Evolutionary conservation across 306 rosid species (phyloP).

Genomic region (Casuarina glauca): DNA sequence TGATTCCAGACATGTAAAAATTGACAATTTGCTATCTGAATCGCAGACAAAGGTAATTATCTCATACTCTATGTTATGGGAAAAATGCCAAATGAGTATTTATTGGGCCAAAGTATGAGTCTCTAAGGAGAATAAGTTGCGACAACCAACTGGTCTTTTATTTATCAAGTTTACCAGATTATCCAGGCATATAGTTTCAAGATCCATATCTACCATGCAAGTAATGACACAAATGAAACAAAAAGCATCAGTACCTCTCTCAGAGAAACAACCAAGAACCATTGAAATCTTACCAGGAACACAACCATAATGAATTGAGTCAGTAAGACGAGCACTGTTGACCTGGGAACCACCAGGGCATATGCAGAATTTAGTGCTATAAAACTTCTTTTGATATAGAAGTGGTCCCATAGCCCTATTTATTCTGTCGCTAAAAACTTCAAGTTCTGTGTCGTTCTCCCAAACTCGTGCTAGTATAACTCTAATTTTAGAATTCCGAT

Average conservation of each 20-base stretch:
- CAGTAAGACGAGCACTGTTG: constrained; percentile 93
- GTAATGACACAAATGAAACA: not conserved
- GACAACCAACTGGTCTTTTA: not conserved
- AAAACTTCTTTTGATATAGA: constrained; percentile 84
- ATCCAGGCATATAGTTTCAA: not conserved
- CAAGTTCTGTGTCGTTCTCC: constrained; percentile 97
- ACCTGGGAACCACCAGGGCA: constrained; percentile 99
- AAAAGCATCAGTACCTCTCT: not conserved
- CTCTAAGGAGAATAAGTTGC: not conserved
- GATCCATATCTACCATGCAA: not conserved
- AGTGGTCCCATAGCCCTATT: constrained; percentile 82
- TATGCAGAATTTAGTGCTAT: constrained; percentile 80
- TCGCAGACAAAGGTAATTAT: not conserved
- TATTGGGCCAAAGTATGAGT: not conserved
- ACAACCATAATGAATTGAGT: constrained; percentile 97
- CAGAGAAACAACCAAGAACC: constrained; percentile 1
- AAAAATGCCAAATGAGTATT: not conserved
- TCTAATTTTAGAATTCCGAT: constrained; percentile 92
- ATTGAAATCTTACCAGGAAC: constrained; percentile 71
- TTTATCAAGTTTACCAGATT: not conserved
- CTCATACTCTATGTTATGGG: not conserved
- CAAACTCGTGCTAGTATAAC: constrained; percentile 91
- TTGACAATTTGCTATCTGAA: not conserved
- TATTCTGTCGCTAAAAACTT: constrained; percentile 84
- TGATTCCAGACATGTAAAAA: not conserved